Evolutionary conservation across 2,329 filamentous ascomycete species (phyloP), one percentile per base, ranked within the genome.

Genomic region (Aureobasidium pullulans): DNA sequence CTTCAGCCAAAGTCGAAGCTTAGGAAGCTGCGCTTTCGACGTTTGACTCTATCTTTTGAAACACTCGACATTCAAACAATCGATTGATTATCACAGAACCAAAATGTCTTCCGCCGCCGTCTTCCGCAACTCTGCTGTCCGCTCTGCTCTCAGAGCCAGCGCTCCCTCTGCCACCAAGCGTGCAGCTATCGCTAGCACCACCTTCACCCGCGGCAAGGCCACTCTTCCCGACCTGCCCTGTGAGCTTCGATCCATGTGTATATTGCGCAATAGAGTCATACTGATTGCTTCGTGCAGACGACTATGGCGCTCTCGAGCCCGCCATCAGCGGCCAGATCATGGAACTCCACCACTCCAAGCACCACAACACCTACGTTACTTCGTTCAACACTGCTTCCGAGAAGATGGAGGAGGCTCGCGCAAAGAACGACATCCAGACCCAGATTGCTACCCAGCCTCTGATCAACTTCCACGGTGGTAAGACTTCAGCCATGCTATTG

Each of bases 321-420:
- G 75, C 81, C 71, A 82, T 96, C 78, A 92, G 88, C 50, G 88
- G 88, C 73, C 85, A 94, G 77, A 96, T 96, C 79, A 96, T 96
- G 92, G 89, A 96, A 79, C 84, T 96, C 47, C 92, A 96, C 81
- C 89, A 96, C 84, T 86, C 84, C 78, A 93, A 91, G 77, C 91
- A 96, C 82, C 92, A 96, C 80, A 86, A 93, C 76, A 92, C 91
- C 70, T 96, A 96, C 74, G 90, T 96, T 68, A 94, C 86, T 75
- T 88, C 87, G 73, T 89, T 89, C 80, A 96, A 96, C 79, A 81
- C 86, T 62, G 87, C 89, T 60, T 78, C 84, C 66, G 85, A 91
- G 75, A 85, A 92, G 71, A 77, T 89, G 64, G 78, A 81, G 61
- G 80, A 84, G 23, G 83, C 84, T 31, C 73, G 80, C 61, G 67